phyloP scores from a whole-genome alignment of 768 basidiomycete species.

The Macrolepiota dolichaula region DNA sequence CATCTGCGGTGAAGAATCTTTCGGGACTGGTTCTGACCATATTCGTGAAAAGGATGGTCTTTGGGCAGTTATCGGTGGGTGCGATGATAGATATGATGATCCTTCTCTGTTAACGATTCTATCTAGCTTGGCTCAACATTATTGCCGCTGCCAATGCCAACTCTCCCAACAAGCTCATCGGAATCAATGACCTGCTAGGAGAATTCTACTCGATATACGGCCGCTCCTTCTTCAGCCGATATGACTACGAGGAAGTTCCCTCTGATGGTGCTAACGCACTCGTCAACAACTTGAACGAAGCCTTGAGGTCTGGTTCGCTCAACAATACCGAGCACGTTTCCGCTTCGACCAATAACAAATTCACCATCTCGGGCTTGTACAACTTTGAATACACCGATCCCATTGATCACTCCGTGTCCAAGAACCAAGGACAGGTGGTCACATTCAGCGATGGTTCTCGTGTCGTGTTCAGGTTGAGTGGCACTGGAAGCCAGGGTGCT shows the following conservation, averaged over 20 bases:
- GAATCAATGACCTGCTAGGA: conserved; percentile 88
- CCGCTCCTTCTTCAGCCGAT: conserved; percentile 97
- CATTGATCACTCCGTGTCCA: conserved; percentile 90
- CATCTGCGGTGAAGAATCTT: conserved; percentile 98
- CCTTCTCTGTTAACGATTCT: conserved; percentile 2
- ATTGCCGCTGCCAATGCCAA: conserved; percentile 83
- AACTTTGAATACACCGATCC: conserved; percentile 98
- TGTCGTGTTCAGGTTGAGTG: conserved; percentile 93
- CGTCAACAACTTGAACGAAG: conserved; percentile 72
- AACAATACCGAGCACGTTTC: conserved; percentile 66
- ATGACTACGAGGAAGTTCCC: conserved; percentile 98
- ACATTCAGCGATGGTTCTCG: conserved; percentile 89
- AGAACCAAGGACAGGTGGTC: conserved; percentile 95
- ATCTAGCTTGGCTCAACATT: conserved; percentile 93
- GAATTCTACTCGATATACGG: conserved; percentile 92
- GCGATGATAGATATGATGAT: neutral
- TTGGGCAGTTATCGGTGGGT: conserved; percentile 92
- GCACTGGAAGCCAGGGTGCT: conserved; percentile 94
- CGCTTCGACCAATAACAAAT: conserved; percentile 61
- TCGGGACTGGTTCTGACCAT: conserved; percentile 99
- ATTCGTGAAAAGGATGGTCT: conserved; percentile 99
- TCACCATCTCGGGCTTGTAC: conserved; percentile 73
- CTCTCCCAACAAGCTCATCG: conserved; percentile 71
- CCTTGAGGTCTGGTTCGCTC: conserved; percentile 66
- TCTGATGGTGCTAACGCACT: conserved; percentile 87